phyloP scores from a whole-genome alignment of 1,284 basidiomycete genomes.

The Ceratobasidium sp. region DNA sequence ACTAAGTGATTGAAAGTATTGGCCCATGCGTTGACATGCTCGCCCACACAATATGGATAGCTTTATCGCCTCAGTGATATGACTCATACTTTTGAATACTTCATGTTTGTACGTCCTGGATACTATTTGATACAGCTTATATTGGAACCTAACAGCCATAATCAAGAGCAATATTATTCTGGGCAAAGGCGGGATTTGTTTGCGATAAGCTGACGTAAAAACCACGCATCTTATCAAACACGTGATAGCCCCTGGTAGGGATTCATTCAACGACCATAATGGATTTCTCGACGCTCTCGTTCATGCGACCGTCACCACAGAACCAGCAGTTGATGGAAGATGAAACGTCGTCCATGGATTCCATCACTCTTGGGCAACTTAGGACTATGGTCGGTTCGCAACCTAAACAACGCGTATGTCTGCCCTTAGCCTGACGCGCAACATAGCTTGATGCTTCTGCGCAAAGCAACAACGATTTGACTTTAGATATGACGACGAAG shows the following conservation, averaged over 20 bases:
- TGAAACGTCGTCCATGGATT: constrained; percentile 59
- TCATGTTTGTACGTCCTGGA: too few relatives aligned
- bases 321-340: constrained; percentile 22
- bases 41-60: too few relatives aligned
- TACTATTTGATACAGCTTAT: too few relatives aligned
- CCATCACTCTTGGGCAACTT: constrained; percentile 83
- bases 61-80: too few relatives aligned
- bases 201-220: not conserved
- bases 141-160: not conserved
- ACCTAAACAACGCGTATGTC: constrained; percentile 60
- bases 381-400: constrained; percentile 74
- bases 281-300: constrained; percentile 36
- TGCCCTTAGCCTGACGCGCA: constrained; percentile 7
- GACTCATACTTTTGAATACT: too few relatives aligned
- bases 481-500: constrained; percentile 94
- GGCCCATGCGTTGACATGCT: too few relatives aligned
- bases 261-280: constrained; percentile 13
- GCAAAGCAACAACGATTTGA: constrained; percentile 84
- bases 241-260: constrained; percentile 2
- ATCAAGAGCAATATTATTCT: not conserved
- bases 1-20: too few relatives aligned
- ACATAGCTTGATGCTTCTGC: not conserved
- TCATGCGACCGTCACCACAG: constrained; percentile 30
- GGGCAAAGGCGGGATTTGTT: constrained; percentile 28
- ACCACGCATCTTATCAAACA: not conserved